Evolutionary conservation across 2,329 filamentous ascomycete species (phyloP), one percentile per base, ranked within the genome.

Genomic region (Periconia macrospinosa): DNA sequence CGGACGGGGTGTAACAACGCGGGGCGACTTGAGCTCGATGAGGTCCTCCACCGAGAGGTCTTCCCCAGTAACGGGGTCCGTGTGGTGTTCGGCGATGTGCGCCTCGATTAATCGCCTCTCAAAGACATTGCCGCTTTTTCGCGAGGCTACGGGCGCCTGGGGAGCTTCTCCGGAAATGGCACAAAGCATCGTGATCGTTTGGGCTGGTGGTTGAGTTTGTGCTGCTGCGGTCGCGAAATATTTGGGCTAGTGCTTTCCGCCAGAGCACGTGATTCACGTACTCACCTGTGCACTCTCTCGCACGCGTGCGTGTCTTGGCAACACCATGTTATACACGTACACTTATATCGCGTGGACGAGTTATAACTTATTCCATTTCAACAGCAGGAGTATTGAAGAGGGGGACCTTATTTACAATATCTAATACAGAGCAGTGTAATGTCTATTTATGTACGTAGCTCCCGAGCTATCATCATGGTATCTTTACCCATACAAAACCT

Each of bases 111-210:
- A 82, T 47, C 93, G 89, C 79, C 91, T 96, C 78, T 99, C 94
- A 76, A 95, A 99, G 47, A 97, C 86, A 73, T 89, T 88, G 67
- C 93, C 92, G 71, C 91, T 95, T 80, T 97, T 96, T 76, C 90
- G 89, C 71, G 94, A 99, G 70, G 92, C 90, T 63, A 97, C 93
- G 52, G 94, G 92, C 78, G 92, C 88, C 79, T 96, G 90, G 61
- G 94, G 93, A 79, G 91, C 88, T 84, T 97, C 93, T 78, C 94
- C 94, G 58, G 94, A 99, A 76, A 99, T 93, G 96, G 70, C 70
- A 63, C 70, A 73, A 42, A 72, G 68, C 70, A 72, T 71, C 37
- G 57, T 66, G 57, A 50, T 55, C 49, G 60, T 49, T 46, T 52
- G 43, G 30, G 19, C 11, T 37, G 33, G 33, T 41, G 13, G 33